Percentiles rank a stretch among this genome's conserved stretches.
Evolutionary conservation across 257 asterid species (phyloP).

Genomic region (Solanum dulcamara): DNA sequence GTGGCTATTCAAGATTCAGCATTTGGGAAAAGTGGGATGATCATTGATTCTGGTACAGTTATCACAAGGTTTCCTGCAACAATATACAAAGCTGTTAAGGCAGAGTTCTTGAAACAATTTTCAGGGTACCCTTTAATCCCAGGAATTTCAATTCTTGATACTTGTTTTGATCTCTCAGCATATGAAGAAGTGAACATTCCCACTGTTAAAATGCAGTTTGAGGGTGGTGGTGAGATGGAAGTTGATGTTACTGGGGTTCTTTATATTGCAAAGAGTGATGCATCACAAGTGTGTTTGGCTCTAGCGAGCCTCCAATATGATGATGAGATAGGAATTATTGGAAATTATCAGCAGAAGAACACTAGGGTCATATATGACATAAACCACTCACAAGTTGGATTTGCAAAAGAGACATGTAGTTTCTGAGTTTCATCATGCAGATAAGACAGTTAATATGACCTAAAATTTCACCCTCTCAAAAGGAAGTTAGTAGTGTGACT

Average conservation of each 20-base stretch:
- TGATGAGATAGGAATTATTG: constrained; percentile 65
- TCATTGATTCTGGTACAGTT: constrained; percentile 84
- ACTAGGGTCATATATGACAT: constrained; percentile 68
- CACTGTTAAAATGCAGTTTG: constrained; percentile 45
- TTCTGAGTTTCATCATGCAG: constrained; percentile 27
- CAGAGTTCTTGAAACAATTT: constrained; percentile 73
- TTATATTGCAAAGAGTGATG: constrained; percentile 52
- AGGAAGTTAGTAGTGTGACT: background rate
- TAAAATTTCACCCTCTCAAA: background rate
- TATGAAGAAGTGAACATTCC: constrained; percentile 66
- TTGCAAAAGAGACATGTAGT: constrained; percentile 72
- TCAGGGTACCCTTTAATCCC: constrained; percentile 53
- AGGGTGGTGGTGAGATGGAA: constrained; percentile 46
- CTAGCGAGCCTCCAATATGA: constrained; percentile 70
- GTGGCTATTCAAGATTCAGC: constrained; percentile 25
- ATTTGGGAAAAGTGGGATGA: constrained; percentile 28
- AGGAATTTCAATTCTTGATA: constrained; percentile 60
- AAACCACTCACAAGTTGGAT: constrained; percentile 47
- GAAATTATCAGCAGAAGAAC: constrained; percentile 88
- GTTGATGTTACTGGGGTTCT: constrained; percentile 67
- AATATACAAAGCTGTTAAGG: constrained; percentile 34
- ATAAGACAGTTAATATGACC: background rate
- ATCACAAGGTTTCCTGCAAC: constrained; percentile 74
- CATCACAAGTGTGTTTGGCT: constrained; percentile 89
- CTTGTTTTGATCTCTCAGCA: constrained; percentile 64